Base-by-base conservation (phyloP, 108 stramenopile genomes). In the Conticribra guillardii region DNA sequence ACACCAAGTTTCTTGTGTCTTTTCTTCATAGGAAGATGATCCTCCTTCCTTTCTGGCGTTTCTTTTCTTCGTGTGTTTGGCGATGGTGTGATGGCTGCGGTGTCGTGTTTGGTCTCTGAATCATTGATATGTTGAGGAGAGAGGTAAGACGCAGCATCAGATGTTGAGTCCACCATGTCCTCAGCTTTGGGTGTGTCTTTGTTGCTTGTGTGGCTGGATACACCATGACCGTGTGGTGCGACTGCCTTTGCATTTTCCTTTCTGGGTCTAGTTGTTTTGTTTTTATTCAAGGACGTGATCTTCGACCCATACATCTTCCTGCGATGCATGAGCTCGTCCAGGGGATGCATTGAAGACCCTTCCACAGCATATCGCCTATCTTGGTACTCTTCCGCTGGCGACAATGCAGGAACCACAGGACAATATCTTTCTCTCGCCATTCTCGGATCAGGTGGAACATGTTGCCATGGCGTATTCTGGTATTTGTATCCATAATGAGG, bases 281-380 rank as follows among this genome's bases (percentile, higher is more conserved):
- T 47, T 1, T 44, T 23, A 63, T 29, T 26, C 61, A 23, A 7
- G 27, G 52, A 0, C 22, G 19, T 23, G 29, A 9, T 34, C 30
- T 53, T 60, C 31, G 62, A 21, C 11, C 71, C 71, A 21, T 73
- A 73, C 18, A 57, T 26, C 28, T 57, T 73, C 28, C 71, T 41
- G 54, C 71, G 71, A 57, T 73, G 54, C 71, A 73, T 73, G 3
- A 73, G 62, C 26, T 73, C 71, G 33, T 73, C 71, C 3, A 73
- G 53, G 29, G 71, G 71, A 27, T 34, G 54, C 21, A 45, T 34
- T 27, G 45, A 29, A 2, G 45, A 37, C 29, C 52, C 55, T 22
- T 37, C 29, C 28, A 51, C 59, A 14, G 54, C 29, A 33, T 71
- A 62, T 8, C 23, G 37, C 3, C 29, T 33, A 37, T 62, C 61